Conservation (phyloP, 768 basidiomycete genomes). For the Cantharellus cinnabarinus region DNA sequence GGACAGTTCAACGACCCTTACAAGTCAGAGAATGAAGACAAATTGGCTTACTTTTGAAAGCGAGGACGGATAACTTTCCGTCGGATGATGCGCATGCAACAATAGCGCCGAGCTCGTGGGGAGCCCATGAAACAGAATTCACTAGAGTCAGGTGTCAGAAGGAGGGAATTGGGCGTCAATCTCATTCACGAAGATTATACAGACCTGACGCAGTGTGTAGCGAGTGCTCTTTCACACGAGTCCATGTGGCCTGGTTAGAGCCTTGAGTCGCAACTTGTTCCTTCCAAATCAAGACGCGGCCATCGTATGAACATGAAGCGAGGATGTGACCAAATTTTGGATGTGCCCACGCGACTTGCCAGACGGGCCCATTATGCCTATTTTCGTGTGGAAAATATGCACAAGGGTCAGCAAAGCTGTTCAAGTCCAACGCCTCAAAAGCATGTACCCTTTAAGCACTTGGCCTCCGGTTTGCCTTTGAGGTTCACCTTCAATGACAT, state of each 20-base stretch:
- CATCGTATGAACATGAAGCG: conserved; percentile 96
- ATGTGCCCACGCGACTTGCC: conserved; percentile 97
- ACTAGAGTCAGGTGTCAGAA: conserved; percentile 26
- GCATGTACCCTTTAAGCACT: conserved; percentile 54
- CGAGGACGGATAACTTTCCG: conserved; percentile 87
- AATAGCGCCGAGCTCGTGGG: conserved; percentile 91
- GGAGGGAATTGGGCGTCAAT: neutral
- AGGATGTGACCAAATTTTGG: conserved; percentile 94
- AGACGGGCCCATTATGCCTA: conserved; percentile 92
- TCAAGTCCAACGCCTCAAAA: neutral
- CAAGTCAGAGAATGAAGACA: neutral
- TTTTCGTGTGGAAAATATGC: neutral
- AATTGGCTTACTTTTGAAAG: conserved; percentile 66
- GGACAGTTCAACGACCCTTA: neutral
- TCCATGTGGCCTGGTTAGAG: conserved; percentile 46
- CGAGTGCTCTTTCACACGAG: conserved; percentile 87
- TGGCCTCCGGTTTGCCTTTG: conserved; percentile 42
- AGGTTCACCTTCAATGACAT: conserved; percentile 75
- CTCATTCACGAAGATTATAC: conserved; percentile 11
- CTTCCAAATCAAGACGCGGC: conserved; percentile 96
- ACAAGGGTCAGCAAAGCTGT: neutral
- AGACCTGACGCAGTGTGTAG: conserved; percentile 84
- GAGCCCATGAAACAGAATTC: conserved; percentile 98
- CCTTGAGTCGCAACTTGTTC: conserved; percentile 33
- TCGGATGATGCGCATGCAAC: conserved; percentile 94